These are phyloP conservation scores for Vaccinium myrtillus DNA, from an alignment of 148 eudicot species.

Conservation along the genomic window DNA sequence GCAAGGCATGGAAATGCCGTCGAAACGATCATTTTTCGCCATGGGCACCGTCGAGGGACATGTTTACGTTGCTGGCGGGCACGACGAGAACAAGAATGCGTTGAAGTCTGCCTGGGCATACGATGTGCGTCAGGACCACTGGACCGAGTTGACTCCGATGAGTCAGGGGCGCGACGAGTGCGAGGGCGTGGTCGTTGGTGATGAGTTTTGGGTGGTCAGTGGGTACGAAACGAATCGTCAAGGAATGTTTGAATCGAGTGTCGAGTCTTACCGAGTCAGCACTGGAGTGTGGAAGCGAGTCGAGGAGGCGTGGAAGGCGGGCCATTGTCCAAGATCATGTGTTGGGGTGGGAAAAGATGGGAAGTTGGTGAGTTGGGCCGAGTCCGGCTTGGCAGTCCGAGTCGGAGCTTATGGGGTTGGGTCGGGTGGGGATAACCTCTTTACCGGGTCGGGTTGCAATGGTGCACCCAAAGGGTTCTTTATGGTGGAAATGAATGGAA, in stretches of 20 bases:
- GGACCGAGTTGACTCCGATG: slow-evolving; percentile 60
- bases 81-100: slow-evolving; percentile 60
- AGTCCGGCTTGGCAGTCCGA: slow-evolving; percentile 24
- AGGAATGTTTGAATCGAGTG: slow-evolving; percentile 45
- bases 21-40: slow-evolving; percentile 49
- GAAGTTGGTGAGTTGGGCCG: slow-evolving; percentile 40
- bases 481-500: slow-evolving; percentile 21
- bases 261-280: slow-evolving; percentile 30
- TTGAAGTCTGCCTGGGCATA: slow-evolving; percentile 47
- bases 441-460: slow-evolving; percentile 34
- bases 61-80: slow-evolving; percentile 59
- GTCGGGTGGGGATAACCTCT: slow-evolving; percentile 27
- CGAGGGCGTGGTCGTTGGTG: slow-evolving; percentile 45
- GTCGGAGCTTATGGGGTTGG: slow-evolving; percentile 39
- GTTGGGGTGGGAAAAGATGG: slow-evolving; percentile 34
- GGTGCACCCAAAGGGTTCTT: slow-evolving; percentile 18
- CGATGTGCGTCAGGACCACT: slow-evolving; percentile 36
- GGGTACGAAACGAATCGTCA: slow-evolving; percentile 52
- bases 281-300: slow-evolving; percentile 48
- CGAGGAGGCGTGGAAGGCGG: slow-evolving; percentile 43
- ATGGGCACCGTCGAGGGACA: slow-evolving; percentile 30
- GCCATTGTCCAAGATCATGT: slow-evolving; percentile 47
- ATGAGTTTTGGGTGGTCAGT: slow-evolving; percentile 69
- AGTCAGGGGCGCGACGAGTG: slow-evolving; percentile 65
- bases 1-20: slow-evolving; percentile 53